phyloP scores from a whole-genome alignment of 1,284 basidiomycete species.

The Ustilago loliicola region DNA sequence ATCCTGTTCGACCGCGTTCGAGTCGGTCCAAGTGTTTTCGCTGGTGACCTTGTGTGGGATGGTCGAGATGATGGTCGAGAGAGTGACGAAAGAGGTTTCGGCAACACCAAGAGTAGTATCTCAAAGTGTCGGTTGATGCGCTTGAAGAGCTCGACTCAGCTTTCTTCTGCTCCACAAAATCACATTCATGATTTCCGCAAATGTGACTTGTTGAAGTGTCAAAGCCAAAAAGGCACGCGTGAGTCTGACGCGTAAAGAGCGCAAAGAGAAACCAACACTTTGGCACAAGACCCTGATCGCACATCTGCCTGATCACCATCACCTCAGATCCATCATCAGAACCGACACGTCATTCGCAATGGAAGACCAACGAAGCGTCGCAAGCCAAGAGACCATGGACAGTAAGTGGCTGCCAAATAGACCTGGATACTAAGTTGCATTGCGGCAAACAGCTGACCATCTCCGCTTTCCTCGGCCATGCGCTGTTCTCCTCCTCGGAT shows the following conservation, averaged over 20 bases:
- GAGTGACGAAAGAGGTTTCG: background rate
- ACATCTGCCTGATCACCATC: constrained; percentile 13
- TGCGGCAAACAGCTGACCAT: constrained; percentile 72
- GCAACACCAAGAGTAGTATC: background rate
- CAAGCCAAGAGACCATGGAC: constrained; percentile 35
- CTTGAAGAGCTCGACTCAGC: constrained; percentile 6
- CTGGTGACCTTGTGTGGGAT: background rate
- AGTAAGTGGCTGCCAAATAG: constrained; percentile 53
- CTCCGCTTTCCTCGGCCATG: constrained; percentile 28
- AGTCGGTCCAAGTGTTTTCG: background rate
- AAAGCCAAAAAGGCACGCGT: constrained; percentile 1
- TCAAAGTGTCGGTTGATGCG: constrained; percentile 3
- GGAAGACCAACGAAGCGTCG: constrained; percentile 37
- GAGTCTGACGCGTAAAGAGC: constrained; percentile 32
- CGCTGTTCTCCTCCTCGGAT: constrained; percentile 75
- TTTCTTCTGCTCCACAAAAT: constrained; percentile 29
- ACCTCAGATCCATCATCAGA: background rate
- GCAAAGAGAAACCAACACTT: constrained; percentile 30
- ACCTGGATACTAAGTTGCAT: background rate
- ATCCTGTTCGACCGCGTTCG: background rate
- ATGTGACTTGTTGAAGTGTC: constrained; percentile 11
- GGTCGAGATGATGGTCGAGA: background rate
- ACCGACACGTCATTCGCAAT: constrained; percentile 4
- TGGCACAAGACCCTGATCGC: constrained; percentile 1
- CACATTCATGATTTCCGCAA: constrained; percentile 14